phyloP scores from a whole-genome alignment of 2,329 filamentous ascomycete genomes.

The Apiospora phragmitis region DNA sequence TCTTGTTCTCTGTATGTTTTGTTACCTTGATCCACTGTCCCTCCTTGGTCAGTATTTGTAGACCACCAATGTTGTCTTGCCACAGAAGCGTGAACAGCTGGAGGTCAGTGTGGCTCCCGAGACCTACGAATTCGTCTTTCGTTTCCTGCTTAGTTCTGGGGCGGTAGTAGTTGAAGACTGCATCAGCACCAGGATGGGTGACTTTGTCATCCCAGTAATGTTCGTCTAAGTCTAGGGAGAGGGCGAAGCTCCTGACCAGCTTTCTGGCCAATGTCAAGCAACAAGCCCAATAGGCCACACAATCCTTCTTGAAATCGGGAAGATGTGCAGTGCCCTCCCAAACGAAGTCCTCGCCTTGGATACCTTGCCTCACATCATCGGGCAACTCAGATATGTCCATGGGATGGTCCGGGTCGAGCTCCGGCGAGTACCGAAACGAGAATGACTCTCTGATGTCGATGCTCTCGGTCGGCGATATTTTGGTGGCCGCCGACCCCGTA shows the following conservation, averaged over 20 bases:
- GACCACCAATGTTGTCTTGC: conserved; percentile 44
- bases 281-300: conserved; percentile 47
- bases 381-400: conserved; percentile 43
- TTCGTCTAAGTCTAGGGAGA: conserved; percentile 55
- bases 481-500: conserved; percentile 39
- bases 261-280: conserved; percentile 52
- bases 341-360: conserved; percentile 50
- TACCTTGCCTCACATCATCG: conserved; percentile 39
- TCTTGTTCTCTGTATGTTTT: conserved; percentile 5
- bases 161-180: conserved; percentile 43
- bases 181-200: conserved; percentile 48
- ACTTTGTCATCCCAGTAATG: conserved; percentile 55
- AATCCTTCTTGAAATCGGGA: conserved; percentile 47
- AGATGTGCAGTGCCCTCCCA: conserved; percentile 52
- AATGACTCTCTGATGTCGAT: conserved; percentile 53
- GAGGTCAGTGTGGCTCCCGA: conserved; percentile 55
- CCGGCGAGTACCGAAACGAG: conserved; percentile 52
- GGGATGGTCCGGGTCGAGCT: conserved; percentile 48
- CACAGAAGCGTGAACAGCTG: conserved; percentile 53
- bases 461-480: conserved; percentile 51
- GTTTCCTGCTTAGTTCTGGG: conserved; percentile 27
- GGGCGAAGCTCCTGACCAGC: conserved; percentile 53
- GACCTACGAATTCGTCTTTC: conserved; percentile 35
- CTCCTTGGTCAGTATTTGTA: conserved; percentile 43
- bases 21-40: conserved; percentile 43